These are phyloP conservation scores for Fusarium luffae DNA, from an alignment of 2,329 filamentous ascomycete genomes.

Conservation along the genomic window DNA sequence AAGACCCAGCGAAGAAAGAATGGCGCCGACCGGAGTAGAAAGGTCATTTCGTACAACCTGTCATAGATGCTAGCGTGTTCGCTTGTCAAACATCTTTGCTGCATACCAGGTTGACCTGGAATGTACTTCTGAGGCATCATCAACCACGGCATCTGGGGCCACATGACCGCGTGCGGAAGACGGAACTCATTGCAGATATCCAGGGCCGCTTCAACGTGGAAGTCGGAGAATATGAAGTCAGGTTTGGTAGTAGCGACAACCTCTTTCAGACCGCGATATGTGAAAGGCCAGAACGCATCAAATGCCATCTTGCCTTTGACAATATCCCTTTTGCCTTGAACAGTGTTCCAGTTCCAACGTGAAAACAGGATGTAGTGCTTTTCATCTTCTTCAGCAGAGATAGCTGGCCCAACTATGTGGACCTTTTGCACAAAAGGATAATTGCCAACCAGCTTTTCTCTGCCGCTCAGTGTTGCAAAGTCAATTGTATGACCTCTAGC, in stretches of 20 bases:
- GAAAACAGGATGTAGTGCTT: slow-evolving; percentile 1
- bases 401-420: background rate
- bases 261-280: slow-evolving; percentile 2
- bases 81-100: slow-evolving; percentile 1
- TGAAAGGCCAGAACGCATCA: slow-evolving; percentile 3
- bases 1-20: slow-evolving; percentile 7
- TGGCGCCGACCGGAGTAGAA: background rate
- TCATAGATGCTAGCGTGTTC: slow-evolving; percentile 7
- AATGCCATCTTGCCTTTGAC: slow-evolving; percentile 7
- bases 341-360: slow-evolving; percentile 8
- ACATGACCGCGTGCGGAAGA: slow-evolving; percentile 7
- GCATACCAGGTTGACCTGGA: slow-evolving; percentile 6
- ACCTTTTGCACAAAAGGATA: background rate
- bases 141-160: slow-evolving; percentile 13
- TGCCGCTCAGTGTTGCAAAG: background rate
- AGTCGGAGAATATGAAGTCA: slow-evolving; percentile 10
- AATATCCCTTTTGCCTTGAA: background rate
- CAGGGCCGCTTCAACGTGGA: slow-evolving; percentile 2
- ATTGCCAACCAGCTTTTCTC: background rate
- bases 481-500: slow-evolving; percentile 9
- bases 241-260: background rate
- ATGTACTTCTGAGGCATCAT: slow-evolving; percentile 16
- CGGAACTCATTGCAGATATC: slow-evolving; percentile 5
- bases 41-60: slow-evolving; percentile 1
- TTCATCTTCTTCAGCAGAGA: slow-evolving; percentile 4